Percentiles rank a stretch among this genome's conserved stretches.
Evolutionary conservation across 1,284 basidiomycete species (phyloP).

Genomic region (Coriolopsis trogii): DNA sequence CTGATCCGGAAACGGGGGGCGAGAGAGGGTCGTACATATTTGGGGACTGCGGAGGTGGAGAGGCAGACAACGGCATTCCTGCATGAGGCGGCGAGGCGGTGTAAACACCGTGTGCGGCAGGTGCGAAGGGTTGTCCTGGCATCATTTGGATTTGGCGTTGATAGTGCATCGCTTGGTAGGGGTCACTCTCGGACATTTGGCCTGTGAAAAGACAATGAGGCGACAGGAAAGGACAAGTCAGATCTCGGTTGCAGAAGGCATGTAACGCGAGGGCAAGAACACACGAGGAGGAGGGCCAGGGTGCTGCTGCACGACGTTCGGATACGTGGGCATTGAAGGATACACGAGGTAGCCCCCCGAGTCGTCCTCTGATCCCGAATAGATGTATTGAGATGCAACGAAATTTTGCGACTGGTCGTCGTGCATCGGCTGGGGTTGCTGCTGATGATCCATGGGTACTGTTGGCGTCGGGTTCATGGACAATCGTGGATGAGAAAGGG

Average conservation of each 20-base stretch:
- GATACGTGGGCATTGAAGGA: constrained; percentile 44
- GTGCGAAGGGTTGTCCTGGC: constrained; percentile 36
- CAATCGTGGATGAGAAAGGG: constrained; percentile 23
- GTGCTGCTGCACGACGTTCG: constrained; percentile 39
- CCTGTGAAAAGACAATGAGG: constrained; percentile 40
- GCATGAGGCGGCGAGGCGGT: constrained; percentile 53
- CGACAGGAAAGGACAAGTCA: constrained; percentile 41
- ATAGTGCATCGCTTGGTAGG: constrained; percentile 37
- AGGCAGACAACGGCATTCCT: constrained; percentile 50
- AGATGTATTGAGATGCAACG: constrained; percentile 39
- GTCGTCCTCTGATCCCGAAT: constrained; percentile 43
- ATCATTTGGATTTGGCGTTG: constrained; percentile 34
- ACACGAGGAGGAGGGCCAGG: constrained; percentile 54
- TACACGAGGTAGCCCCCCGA: constrained; percentile 45
- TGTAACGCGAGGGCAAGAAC: constrained; percentile 44
- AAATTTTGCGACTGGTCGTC: constrained; percentile 44
- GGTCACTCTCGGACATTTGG: constrained; percentile 57
- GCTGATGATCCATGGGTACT: constrained; percentile 47
- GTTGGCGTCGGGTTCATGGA: constrained; percentile 38
- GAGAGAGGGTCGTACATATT: constrained; percentile 80
- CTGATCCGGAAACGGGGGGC: constrained; percentile 82
- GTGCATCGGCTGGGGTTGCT: constrained; percentile 37
- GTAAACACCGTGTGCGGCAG: constrained; percentile 43
- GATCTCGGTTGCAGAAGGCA: constrained; percentile 36
- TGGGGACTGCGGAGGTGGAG: constrained; percentile 75